These are phyloP conservation scores for Fusarium nisikadoi DNA, from an alignment of 2,329 filamentous ascomycete genomes.

Conservation along the genomic window DNA sequence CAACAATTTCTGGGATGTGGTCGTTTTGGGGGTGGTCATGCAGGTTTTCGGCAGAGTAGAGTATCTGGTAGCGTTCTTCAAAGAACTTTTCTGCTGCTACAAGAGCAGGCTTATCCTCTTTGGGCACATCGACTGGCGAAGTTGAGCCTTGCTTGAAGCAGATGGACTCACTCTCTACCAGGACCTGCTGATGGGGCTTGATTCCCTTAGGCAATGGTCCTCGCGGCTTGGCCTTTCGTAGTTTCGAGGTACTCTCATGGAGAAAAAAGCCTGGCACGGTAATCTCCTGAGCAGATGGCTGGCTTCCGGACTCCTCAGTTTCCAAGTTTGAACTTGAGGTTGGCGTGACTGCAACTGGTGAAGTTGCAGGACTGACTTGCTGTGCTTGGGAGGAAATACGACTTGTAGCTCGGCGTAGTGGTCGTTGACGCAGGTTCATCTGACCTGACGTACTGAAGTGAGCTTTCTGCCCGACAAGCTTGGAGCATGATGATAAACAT, in stretches of 20 bases:
- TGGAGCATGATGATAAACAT: neutral
- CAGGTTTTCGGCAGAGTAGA: constrained; percentile 63
- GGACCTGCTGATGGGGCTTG: constrained; percentile 32
- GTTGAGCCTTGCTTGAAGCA: constrained; percentile 24
- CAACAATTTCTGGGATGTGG: constrained; percentile 71
- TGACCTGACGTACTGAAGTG: neutral
- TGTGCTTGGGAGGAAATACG: neutral
- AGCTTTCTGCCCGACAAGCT: neutral
- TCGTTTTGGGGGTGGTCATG: constrained; percentile 63
- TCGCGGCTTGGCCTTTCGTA: constrained; percentile 9
- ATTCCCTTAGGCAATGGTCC: constrained; percentile 22
- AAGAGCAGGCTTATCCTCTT: constrained; percentile 41
- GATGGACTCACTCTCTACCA: constrained; percentile 40
- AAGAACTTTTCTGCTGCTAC: constrained; percentile 49
- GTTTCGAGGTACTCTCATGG: neutral
- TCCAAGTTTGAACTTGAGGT: neutral
- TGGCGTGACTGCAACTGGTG: neutral
- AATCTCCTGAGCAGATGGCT: neutral
- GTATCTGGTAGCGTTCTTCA: constrained; percentile 49
- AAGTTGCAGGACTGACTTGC: neutral
- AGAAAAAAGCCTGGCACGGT: neutral
- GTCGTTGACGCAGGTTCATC: constrained; percentile 19
- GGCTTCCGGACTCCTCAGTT: neutral
- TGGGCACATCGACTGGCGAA: constrained; percentile 25
- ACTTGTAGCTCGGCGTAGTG: neutral